Conservation (phyloP, 1,284 basidiomycete genomes). For the Microbotryum silenes-acaulis region DNA sequence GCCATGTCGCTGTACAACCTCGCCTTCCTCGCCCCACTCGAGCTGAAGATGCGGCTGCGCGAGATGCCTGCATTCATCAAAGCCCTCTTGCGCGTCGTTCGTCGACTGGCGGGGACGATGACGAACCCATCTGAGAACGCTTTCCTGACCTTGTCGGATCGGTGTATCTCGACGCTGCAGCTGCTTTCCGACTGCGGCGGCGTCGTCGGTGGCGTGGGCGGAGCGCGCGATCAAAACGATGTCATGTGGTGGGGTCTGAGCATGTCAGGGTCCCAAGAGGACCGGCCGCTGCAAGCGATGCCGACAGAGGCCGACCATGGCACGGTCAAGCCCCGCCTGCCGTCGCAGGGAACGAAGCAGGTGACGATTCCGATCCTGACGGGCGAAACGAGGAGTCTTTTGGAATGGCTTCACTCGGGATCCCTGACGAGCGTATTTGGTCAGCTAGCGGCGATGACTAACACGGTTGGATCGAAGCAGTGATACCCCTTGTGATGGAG, state of each 20-base stretch:
- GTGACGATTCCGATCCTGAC: constrained; percentile 14
- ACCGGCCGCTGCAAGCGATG: neutral
- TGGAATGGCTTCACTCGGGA: constrained; percentile 3
- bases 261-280: constrained; percentile 17
- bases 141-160: constrained; percentile 59
- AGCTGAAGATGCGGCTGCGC: constrained; percentile 63
- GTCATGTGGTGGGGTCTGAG: constrained; percentile 23
- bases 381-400: constrained; percentile 15
- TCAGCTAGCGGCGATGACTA: too few relatives aligned
- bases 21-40: constrained; percentile 69
- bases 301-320: constrained; percentile 8
- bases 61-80: constrained; percentile 41
- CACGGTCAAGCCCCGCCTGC: constrained; percentile 14
- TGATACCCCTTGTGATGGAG: too few relatives aligned
- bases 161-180: constrained; percentile 75
- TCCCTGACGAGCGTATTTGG: too few relatives aligned
- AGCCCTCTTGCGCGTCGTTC: constrained; percentile 44
- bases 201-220: constrained; percentile 58
- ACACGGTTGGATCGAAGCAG: too few relatives aligned
- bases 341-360: neutral
- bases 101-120: constrained; percentile 40
- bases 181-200: constrained; percentile 72
- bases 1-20: constrained; percentile 77
- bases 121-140: constrained; percentile 50
- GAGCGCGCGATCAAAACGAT: constrained; percentile 39